Percentiles rank a stretch among this genome's conserved stretches.
Conservation (phyloP, 768 basidiomycete species). For the Calvatia gigantea region DNA sequence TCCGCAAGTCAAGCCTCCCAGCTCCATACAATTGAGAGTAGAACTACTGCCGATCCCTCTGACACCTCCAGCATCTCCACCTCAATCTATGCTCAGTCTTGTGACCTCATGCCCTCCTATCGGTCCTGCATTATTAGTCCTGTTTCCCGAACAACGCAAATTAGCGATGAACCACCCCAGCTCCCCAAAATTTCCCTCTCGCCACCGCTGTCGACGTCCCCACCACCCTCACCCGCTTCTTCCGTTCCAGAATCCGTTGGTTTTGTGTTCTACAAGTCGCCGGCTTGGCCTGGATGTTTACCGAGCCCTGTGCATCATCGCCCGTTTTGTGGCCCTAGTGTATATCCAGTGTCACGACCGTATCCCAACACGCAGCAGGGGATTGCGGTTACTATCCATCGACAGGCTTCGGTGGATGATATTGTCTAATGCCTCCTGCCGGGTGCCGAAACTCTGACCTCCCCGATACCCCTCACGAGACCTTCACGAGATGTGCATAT, state of each 20-base stretch:
- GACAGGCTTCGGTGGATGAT: constrained; percentile 21
- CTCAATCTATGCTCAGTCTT: constrained; percentile 12
- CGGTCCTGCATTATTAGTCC: neutral
- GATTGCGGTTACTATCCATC: constrained; percentile 19
- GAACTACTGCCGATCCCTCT: neutral
- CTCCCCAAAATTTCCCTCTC: neutral
- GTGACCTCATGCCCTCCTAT: neutral
- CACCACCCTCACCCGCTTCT: neutral
- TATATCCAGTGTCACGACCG: constrained; percentile 6
- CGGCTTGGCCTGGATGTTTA: neutral
- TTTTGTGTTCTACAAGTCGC: neutral
- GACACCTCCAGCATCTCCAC: constrained; percentile 14
- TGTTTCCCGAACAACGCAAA: neutral
- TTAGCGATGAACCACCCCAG: neutral
- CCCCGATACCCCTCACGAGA: too few relatives aligned
- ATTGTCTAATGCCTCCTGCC: constrained; percentile 11
- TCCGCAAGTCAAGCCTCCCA: neutral
- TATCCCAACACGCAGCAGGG: constrained; percentile 8
- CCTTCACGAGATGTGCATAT: neutral
- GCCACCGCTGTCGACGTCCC: neutral
- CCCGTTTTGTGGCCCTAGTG: constrained; percentile 14
- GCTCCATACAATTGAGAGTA: neutral
- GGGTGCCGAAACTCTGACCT: neutral
- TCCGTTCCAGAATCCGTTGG: neutral
- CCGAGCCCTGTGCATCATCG: neutral